Evolutionary conservation across 202 grass and related monocot genomes (phyloP), one percentile per base, ranked within the genome.

Genomic region (Zizania palustris): DNA sequence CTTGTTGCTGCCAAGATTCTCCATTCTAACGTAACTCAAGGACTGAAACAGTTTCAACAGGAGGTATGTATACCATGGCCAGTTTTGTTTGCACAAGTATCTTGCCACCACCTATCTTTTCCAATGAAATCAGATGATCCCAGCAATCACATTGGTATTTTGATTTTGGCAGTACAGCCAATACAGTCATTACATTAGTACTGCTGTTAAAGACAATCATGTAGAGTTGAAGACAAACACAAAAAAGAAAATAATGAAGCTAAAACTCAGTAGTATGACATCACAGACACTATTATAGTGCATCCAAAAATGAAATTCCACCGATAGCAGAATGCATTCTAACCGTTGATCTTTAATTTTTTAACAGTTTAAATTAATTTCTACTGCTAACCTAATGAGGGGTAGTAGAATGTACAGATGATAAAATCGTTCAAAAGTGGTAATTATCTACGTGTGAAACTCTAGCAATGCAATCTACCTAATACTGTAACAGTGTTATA

Each of bases 31-130:
- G 28, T 88, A 75, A 90, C 87, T 69, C 89, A 96, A 70, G 93
- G 89, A 45, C 63, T 92, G 59, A 90, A 81, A 89, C 89, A 92
- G 51, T 96, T 92, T 45, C 89, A 58, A 92, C 93, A 96, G 70
- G 93, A 96, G 93, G 93, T 96, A 85, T 83, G 71, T 34, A n/a
- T n/a, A n/a, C 42, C 21, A 60, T 19, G 22, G 15, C 65, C 69
- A 6, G 28, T 43, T 63, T 72, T 72, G 6, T 81, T 48, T 72
- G 57, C 6, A 63, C 70, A 86, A 40, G 19, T 79, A 63, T 42
- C n/a, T 3, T 48, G 19, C 14, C 41, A 33, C 37, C 45, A 74
- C 28, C 60, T 56, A 21, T 66, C 61, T n/a, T 65, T 82, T 65
- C 33, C 77, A 65, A 64, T 20, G 7, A 28, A 53, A 42, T 11